phyloP scores from a whole-genome alignment of 371 early-diverging fungal genomes.

The Actinomucor elegans region DNA sequence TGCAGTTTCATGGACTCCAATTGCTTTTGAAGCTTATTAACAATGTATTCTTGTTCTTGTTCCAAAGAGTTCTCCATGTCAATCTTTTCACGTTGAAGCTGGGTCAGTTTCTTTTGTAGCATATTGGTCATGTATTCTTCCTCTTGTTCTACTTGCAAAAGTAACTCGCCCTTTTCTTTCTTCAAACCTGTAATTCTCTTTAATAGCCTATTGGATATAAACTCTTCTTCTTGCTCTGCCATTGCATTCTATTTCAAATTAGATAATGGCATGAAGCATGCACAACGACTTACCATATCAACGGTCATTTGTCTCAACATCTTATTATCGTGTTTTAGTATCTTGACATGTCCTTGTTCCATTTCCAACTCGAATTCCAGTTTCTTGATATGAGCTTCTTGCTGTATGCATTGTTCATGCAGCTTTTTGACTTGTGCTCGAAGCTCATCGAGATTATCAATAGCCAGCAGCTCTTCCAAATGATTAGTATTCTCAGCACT shows the following conservation, averaged over 20 bases:
- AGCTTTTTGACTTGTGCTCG: slow-evolving; percentile 39
- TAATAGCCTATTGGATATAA: slow-evolving; percentile 64
- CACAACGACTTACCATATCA: slow-evolving; percentile 53
- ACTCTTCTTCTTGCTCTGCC: slow-evolving; percentile 74
- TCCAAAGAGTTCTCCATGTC: slow-evolving; percentile 81
- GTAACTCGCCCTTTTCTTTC: slow-evolving; percentile 67
- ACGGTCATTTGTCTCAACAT: slow-evolving; percentile 60
- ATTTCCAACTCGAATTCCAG: slow-evolving; percentile 68
- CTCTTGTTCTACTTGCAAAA: slow-evolving; percentile 70
- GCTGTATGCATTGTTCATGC: slow-evolving; percentile 38
- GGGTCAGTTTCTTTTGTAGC: slow-evolving; percentile 70
- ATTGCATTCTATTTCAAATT: slow-evolving; percentile 46
- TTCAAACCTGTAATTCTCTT: slow-evolving; percentile 69
- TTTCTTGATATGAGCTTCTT: slow-evolving; percentile 54
- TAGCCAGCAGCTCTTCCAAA: slow-evolving; percentile 27
- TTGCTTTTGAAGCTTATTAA: slow-evolving; percentile 70
- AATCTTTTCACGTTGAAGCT: slow-evolving; percentile 78
- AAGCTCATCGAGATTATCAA: slow-evolving; percentile 36
- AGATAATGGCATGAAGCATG: too few species aligned
- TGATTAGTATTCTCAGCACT: slow-evolving; percentile 15
- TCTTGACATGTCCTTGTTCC: slow-evolving; percentile 70
- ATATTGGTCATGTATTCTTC: slow-evolving; percentile 77
- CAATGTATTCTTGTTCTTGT: slow-evolving; percentile 83
- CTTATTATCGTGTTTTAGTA: slow-evolving; percentile 68
- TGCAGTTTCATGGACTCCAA: slow-evolving; percentile 56